phyloP scores from a whole-genome alignment of 108 stramenopile genomes.

The Skeletonema costatum region DNA sequence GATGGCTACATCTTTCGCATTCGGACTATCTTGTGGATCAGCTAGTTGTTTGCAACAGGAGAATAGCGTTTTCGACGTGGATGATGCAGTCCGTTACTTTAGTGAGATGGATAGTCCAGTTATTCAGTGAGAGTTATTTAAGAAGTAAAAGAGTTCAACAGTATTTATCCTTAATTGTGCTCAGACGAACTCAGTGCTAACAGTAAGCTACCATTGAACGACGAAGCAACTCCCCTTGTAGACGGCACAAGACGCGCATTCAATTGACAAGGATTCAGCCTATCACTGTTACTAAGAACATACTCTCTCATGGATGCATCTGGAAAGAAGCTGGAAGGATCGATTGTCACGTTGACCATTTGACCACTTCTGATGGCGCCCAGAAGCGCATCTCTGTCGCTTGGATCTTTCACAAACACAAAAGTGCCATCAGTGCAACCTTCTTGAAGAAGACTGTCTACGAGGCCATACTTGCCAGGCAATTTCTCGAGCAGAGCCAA shows the following conservation, averaged over 20 bases:
- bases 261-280: slow-evolving; percentile 72
- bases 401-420: slow-evolving; percentile 46
- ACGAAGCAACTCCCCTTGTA: slow-evolving; percentile 21
- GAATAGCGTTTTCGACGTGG: slow-evolving; percentile 73
- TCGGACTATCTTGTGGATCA: slow-evolving; percentile 73
- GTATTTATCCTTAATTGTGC: background rate
- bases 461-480: slow-evolving; percentile 62
- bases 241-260: slow-evolving; percentile 63
- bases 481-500: slow-evolving; percentile 68
- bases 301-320: slow-evolving; percentile 69
- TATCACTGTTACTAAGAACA: slow-evolving; percentile 69
- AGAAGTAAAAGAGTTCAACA: background rate
- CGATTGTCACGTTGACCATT: background rate
- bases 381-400: slow-evolving; percentile 55
- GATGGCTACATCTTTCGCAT: slow-evolving; percentile 47
- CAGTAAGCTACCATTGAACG: slow-evolving; percentile 48
- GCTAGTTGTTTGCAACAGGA: slow-evolving; percentile 78
- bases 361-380: slow-evolving; percentile 54
- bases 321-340: slow-evolving; percentile 20
- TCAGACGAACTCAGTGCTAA: slow-evolving; percentile 35
- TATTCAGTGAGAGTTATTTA: background rate
- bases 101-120: slow-evolving; percentile 34
- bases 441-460: slow-evolving; percentile 60
- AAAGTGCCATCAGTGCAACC: slow-evolving; percentile 49
- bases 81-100: slow-evolving; percentile 60